Evolutionary conservation across 768 basidiomycete species (phyloP).

Genomic region (Lentinula sp.): DNA sequence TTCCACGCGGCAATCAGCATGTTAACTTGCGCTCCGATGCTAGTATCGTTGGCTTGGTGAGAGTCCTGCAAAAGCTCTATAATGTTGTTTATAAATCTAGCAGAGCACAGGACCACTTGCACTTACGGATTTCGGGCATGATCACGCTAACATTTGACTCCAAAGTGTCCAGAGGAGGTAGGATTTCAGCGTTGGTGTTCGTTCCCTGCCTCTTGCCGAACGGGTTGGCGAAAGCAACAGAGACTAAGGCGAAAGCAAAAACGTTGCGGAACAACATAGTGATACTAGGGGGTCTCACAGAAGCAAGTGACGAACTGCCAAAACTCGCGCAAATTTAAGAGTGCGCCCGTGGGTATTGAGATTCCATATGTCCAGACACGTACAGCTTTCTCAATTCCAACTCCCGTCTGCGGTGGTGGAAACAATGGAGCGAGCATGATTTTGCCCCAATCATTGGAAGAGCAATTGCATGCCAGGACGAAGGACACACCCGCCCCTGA

Average conservation of each 20-base stretch:
- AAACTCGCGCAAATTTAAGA: background rate
- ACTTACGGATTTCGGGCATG: conserved; percentile 22
- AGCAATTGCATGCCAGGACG: background rate
- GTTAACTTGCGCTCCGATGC: conserved; percentile 20
- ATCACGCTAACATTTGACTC: conserved; percentile 15
- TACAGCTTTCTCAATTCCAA: background rate
- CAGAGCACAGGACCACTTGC: background rate
- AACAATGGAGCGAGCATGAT: background rate
- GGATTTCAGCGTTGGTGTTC: conserved; percentile 26
- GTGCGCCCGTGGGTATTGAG: background rate
- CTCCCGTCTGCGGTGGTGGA: background rate
- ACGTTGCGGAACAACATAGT: conserved; percentile 25
- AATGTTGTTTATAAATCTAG: background rate
- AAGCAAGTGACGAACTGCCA: background rate
- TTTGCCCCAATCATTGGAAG: background rate
- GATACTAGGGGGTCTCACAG: conserved; percentile 1
- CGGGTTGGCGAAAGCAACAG: conserved; percentile 21
- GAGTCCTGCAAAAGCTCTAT: conserved; percentile 24
- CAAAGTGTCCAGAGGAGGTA: conserved; percentile 19
- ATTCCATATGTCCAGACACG: background rate
- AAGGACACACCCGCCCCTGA: background rate
- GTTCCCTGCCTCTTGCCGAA: conserved; percentile 22
- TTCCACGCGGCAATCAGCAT: conserved; percentile 20
- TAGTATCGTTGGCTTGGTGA: conserved; percentile 22
- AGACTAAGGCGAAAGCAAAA: conserved; percentile 20